Evolutionary conservation across 164 flowering plant species (phyloP), one percentile per base, ranked within the genome.

Genomic region (Magnolia officinalis): DNA sequence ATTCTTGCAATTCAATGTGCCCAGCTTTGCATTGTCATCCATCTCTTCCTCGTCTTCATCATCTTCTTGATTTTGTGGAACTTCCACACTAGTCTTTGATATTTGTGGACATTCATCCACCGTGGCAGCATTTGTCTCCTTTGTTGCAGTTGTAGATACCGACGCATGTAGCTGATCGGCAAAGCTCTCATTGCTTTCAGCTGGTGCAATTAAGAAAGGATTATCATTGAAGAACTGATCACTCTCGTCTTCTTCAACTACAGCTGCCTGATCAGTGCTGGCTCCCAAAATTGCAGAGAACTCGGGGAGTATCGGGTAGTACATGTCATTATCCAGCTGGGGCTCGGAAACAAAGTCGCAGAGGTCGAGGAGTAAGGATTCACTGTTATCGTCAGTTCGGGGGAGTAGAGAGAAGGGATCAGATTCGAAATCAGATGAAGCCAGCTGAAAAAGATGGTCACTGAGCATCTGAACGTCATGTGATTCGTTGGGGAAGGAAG

Each of bases 1-100:
- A 24, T 82, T 82, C 67, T 80, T 82, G 67, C 80, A 79, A 74
- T 72, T 79, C 58, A 65, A 58, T 6, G 23, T 20, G 16, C 78
- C 75, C 8, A 37, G 71, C 55, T 72, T 79, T 26, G 76, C 71
- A 9, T 20, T 73, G 7, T 73, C 79, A 6, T 65, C 74, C 7
- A 24, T 67, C 50, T 63, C 77, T 18, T 76, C 76, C 8, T 80
- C 79, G 1, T 77, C 79, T 0, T 70, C 78, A 16, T 51, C 81
- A 11, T 63, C 78, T 1, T 55, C 72, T n/a, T 66, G 61, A 8
- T 31, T 18, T 18, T 63, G 66, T 31, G 50, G 18, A 19, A 11
- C 75, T 4, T 49, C 37, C 20, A 20, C 50, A 37, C 52, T 55
- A 2, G 70, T 23, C 49, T 19, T 23, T 14, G 59, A 20, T 2